phyloP scores from a whole-genome alignment of 179 eudicot species.

The Actinidia arguta region DNA sequence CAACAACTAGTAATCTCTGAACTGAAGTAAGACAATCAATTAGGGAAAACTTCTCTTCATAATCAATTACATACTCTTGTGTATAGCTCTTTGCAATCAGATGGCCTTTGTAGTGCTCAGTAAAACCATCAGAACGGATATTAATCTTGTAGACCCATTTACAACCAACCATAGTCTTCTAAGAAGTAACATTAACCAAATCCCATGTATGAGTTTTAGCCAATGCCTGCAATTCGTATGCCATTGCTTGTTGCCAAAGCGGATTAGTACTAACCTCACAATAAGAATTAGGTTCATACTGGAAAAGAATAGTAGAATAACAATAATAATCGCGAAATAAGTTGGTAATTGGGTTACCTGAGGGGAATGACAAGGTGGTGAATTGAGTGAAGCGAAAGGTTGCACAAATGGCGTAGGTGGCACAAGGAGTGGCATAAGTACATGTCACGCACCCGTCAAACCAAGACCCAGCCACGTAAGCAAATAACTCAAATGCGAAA shows the following conservation, averaged over 20 bases:
- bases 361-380: too few relatives aligned
- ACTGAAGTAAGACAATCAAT: neutral
- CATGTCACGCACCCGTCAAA: too few relatives aligned
- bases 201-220: neutral
- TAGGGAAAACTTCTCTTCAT: neutral
- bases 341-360: too few relatives aligned
- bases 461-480: too few relatives aligned
- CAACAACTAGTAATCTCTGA: neutral
- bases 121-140: neutral
- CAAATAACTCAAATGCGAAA: too few relatives aligned
- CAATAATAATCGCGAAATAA: neutral
- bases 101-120: neutral
- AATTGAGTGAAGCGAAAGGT: too few relatives aligned
- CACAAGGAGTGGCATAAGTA: neutral
- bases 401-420: too few relatives aligned
- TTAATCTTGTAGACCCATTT: constrained; percentile 1
- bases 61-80: neutral
- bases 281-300: neutral
- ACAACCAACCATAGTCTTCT: neutral
- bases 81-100: neutral
- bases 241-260: neutral
- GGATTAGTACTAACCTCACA: neutral
- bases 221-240: neutral
- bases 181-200: neutral
- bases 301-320: too few relatives aligned